Evolutionary conservation across 2,329 filamentous ascomycete genomes (phyloP).

Genomic region (Didymella pinodella): DNA sequence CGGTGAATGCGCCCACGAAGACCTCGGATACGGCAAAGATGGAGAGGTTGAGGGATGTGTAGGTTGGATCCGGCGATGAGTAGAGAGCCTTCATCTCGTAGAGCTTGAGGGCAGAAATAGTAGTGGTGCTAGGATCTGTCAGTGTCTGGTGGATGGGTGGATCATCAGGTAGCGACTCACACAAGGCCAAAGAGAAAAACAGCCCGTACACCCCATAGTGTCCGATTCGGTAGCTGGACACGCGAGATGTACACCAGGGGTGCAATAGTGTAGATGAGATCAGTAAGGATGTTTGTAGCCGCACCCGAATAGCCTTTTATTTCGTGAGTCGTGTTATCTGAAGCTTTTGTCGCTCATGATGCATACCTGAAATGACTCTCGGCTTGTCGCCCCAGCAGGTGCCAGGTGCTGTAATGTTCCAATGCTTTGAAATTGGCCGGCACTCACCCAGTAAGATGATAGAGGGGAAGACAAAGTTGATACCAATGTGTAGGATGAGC

Average conservation of each 20-base stretch:
- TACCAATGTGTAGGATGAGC: slow-evolving; percentile 28
- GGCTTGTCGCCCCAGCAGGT: slow-evolving; percentile 36
- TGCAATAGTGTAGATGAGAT: slow-evolving; percentile 36
- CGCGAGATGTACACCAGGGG: slow-evolving; percentile 36
- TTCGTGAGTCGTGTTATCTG: not conserved
- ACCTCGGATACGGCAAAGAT: slow-evolving; percentile 38
- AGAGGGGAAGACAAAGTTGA: slow-evolving; percentile 37
- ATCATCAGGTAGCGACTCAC: slow-evolving; percentile 20
- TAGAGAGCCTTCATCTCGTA: slow-evolving; percentile 36
- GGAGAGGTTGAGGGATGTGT: slow-evolving; percentile 34
- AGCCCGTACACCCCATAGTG: slow-evolving; percentile 38
- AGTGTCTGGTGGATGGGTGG: not conserved
- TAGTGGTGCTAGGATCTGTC: slow-evolving; percentile 30
- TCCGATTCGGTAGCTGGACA: slow-evolving; percentile 36
- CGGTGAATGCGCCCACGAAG: slow-evolving; percentile 39
- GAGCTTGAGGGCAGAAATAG: slow-evolving; percentile 38
- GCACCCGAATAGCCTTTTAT: slow-evolving; percentile 34
- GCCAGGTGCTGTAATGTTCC: slow-evolving; percentile 32
- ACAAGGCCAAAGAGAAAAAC: slow-evolving; percentile 39
- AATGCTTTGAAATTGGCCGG: slow-evolving; percentile 34
- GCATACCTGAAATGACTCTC: slow-evolving; percentile 34
- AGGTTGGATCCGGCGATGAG: slow-evolving; percentile 33
- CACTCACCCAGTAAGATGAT: slow-evolving; percentile 37
- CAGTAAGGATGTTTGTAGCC: slow-evolving; percentile 37
- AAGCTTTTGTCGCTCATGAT: no score